Base-by-base conservation (phyloP, 192 early-diverging fungal species). In the Backusella australiensis region DNA sequence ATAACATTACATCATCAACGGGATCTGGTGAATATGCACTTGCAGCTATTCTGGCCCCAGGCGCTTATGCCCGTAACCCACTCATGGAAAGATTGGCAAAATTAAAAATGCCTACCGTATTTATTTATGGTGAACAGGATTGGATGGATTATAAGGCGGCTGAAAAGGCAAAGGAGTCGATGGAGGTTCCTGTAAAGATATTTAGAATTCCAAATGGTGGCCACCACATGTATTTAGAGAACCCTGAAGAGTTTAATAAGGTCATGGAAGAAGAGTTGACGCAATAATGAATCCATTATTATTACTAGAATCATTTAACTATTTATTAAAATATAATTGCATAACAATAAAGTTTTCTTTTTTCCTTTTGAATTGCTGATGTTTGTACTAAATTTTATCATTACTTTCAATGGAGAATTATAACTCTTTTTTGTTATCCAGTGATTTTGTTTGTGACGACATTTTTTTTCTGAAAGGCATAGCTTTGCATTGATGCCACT, bases 131-230 rank as follows among this genome's bases (percentile, higher is more conserved):
- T 29, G 34, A 41, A 17, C 36, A 77, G 21, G 96, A 97, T 85
- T 97, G 96, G 96, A 95, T 97, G 93, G 94, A 97, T 75, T 90
- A 91, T 78, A 80, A 84, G 26, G 87, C 90, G 32, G 95, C 91
- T 44, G 82, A 91, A 53, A 76, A 87, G 59, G 92, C 87, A 34
- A 84, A 79, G n/a, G 80, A 82, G 15, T 80, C 77, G 5, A 93
- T 90, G 83, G 81, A 76, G 0, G 91, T 90, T 7, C 85, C 83
- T 0, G 77, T 83, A 35, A 77, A 77, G 66, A 42, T 88, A 49
- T 76, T 86, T 67, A 75, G 85, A 46, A 84, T 93, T 53, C 44
- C 32, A 14, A 29, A 44, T 56, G 42, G 34, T 32, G 95, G 94
- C 26, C 94, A 97, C 81, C 94, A 97, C 70, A 79, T 97, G 80